Evolutionary conservation across 176 grass and related monocot genomes (phyloP).

Genomic region (Triticum turgidum): DNA sequence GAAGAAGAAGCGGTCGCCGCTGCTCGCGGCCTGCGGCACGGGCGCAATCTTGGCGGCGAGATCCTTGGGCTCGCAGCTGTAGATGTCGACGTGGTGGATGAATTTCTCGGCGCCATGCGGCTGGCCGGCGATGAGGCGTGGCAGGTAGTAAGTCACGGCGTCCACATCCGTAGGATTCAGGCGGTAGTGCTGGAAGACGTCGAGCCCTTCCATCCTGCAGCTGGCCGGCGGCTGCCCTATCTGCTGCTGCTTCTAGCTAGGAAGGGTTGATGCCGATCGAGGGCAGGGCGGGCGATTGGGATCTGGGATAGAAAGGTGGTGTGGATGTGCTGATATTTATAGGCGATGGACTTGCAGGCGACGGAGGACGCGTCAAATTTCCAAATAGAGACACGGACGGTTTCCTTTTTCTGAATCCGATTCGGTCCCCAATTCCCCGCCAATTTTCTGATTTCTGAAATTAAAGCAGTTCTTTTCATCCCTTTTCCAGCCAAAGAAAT

Average conservation of each 20-base stretch:
- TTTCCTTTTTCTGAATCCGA: too few species aligned
- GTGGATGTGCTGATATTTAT: too few species aligned
- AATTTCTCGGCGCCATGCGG: not conserved
- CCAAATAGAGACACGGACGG: too few species aligned
- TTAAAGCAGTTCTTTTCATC: too few species aligned
- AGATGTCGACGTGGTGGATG: not conserved
- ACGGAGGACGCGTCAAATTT: too few species aligned
- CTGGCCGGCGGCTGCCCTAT: too few species aligned
- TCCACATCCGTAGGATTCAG: not conserved
- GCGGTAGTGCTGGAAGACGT: not conserved
- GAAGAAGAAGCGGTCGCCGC: conserved; percentile 25
- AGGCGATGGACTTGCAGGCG: too few species aligned
- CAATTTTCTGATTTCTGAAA: too few species aligned
- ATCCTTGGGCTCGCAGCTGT: not conserved
- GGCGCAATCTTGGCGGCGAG: not conserved
- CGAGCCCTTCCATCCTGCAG: not conserved
- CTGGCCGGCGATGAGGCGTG: not conserved
- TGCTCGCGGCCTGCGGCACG: not conserved
- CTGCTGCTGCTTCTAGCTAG: not conserved
- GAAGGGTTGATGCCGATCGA: not conserved
- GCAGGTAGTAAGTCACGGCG: not conserved
- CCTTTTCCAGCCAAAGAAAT: too few species aligned
- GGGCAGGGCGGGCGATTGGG: too few species aligned
- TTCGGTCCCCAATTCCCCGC: too few species aligned
- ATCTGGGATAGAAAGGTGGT: not conserved